Evolutionary conservation across 2,329 filamentous ascomycete species (phyloP), one percentile per base, ranked within the genome.

Genomic region (Colletotrichum salicis): DNA sequence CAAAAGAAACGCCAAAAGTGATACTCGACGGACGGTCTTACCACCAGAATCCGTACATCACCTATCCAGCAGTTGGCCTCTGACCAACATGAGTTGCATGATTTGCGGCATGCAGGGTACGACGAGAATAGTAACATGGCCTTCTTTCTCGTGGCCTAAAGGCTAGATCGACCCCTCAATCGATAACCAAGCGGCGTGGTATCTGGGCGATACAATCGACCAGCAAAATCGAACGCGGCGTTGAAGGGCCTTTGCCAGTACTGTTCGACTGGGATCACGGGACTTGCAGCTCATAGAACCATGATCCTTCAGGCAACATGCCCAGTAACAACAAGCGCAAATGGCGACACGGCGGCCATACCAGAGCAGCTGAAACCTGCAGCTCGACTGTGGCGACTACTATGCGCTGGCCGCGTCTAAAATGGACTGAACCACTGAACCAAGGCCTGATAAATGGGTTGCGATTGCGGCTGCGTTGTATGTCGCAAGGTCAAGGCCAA

Each of bases 391-490:
- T 74, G 73, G 73, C 73, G 71, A 73, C 64, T 56, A 67, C 69
- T 64, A 68, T 73, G 67, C 71, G 71, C 67, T 67, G 63, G 67
- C 66, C 73, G 73, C 73, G 67, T 72, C 67, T 74, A 67, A 63
- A 56, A 48, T n/a, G 60, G 56, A 55, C 48, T 33, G 35, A 48
- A 35, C 41, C 22, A 70, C 48, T 33, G 35, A 48, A 35, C 41
- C 22, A 70, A 51, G 57, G 48, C 69, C 57, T 48, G 58, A 29
- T 45, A 58, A 15, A 33, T 48, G 52, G 56, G 27, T 59, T 66
- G 27, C 64, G 51, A 37, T n/a, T 37, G 65, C 52, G 37, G 24
- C 33, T 61, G 37, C 33, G 35, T 58, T 12, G 24, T 31, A 65
- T 60, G 57, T 37, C 11, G 33, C 37, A 48, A 27, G 37, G 24